Base-by-base conservation (phyloP, 352 stramenopile species). In the Phytophthora niederhauseri region DNA sequence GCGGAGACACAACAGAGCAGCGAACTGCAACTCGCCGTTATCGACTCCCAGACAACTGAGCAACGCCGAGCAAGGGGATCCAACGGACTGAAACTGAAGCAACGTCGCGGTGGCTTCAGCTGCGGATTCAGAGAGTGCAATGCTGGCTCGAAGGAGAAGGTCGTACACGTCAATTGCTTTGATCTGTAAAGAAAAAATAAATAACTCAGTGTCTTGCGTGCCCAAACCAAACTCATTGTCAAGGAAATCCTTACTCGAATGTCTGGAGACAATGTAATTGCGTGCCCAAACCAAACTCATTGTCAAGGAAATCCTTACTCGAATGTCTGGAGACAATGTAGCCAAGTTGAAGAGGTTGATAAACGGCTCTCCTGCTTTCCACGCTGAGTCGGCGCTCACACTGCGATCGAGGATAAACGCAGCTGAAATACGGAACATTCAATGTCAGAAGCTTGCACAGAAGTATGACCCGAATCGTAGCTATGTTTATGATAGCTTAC, bases 311-410 rank as follows among this genome's bases (percentile, higher is more conserved):
- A 48, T 28, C 19, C 66, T 34, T 62, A 80, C 73, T 2, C 70
- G 73, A 52, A 80, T 72, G 22, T 80, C 69, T 51, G 61, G 24
- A 34, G 70, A 41, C 28, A 75, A 20, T 9, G 38, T 28, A 17
- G 24, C 70, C 11, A 62, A 30, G 11, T 54, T 66, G 20, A 80
- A 75, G 6, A 89, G 43, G 6, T 59, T 61, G 5, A 86, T 61
- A 26, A 90, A 84, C 0, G 79, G 78, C 26, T 89, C 77, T 0
- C 79, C 75, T 11, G 65, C 82, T 78, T 85, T 85, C 77, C 81
- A 86, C 9, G 61, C 12, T 6, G 62, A 67, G 1, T 82, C 78
- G 4, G 19, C 14, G 17, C 50, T 56, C 0, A 58, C 41, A 30
- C 73, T 78, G 6, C 66, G 66, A 14, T 85, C 72, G 4, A 92